A percentile compares a stretch with the other conserved stretches of the same genome.
Evolutionary conservation across 257 asterid species (phyloP).

Genomic region (Solanum chaucha): DNA sequence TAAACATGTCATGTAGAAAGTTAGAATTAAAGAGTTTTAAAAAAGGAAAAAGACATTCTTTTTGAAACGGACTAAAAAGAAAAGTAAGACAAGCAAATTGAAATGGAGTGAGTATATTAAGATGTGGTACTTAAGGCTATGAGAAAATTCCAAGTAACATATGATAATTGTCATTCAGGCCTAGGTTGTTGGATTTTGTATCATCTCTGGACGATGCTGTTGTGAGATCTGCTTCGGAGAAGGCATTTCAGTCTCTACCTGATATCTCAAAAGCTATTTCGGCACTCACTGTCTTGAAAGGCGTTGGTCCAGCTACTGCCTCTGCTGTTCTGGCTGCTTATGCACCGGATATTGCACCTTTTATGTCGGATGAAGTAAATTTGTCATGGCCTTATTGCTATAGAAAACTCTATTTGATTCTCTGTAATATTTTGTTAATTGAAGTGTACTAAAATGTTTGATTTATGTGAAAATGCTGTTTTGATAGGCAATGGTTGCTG

Average conservation of each 20-base stretch:
- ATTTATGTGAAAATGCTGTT: background rate
- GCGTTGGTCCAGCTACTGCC: constrained; percentile 95
- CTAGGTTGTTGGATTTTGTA: constrained; percentile 63
- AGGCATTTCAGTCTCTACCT: constrained; percentile 61
- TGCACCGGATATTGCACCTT: constrained; percentile 72
- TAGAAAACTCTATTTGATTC: background rate
- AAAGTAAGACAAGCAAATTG: background rate
- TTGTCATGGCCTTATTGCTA: background rate
- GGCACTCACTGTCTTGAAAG: constrained; percentile 66
- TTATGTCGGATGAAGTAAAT: constrained; percentile 86
- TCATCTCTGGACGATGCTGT: constrained; percentile 44
- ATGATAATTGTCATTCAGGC: constrained; percentile 7
- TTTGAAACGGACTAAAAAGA: background rate
- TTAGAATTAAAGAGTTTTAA: background rate
- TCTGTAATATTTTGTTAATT: background rate
- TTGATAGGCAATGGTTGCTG: constrained; percentile 63
- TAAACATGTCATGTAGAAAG: background rate
- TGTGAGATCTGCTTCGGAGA: constrained; percentile 54
- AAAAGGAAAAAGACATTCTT: background rate
- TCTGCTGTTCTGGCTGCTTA: constrained; percentile 85
- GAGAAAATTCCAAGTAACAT: background rate
- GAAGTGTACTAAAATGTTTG: background rate
- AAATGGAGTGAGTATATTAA: background rate
- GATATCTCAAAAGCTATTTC: constrained; percentile 52
- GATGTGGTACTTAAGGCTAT: background rate